These are phyloP conservation scores for Lasiodiplodia gonubiensis DNA, from an alignment of 2,329 filamentous ascomycete species.

Conservation along the genomic window DNA sequence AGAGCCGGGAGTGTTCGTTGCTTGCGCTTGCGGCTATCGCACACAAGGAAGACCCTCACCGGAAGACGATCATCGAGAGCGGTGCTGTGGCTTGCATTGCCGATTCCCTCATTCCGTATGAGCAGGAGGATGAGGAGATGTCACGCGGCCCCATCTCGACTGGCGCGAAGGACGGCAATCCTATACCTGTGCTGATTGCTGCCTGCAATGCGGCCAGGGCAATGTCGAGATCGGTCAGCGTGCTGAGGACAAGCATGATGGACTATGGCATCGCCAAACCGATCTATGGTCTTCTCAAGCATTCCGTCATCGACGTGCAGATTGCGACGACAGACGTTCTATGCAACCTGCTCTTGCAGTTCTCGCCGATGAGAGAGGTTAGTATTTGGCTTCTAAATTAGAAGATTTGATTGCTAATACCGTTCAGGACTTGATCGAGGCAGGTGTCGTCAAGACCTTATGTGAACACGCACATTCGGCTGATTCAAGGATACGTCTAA, in stretches of 20 bases:
- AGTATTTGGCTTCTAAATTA: constrained; percentile 43
- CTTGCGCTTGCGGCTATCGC: constrained; percentile 82
- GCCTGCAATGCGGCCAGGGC: constrained; percentile 83
- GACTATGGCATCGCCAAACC: constrained; percentile 83
- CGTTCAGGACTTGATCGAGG: constrained; percentile 70
- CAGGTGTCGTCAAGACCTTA: constrained; percentile 75
- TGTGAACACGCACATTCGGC: constrained; percentile 84
- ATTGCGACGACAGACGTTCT: constrained; percentile 84
- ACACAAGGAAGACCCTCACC: constrained; percentile 80
- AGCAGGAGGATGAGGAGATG: constrained; percentile 19
- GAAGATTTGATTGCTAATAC: constrained; percentile 31
- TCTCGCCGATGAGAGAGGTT: constrained; percentile 90
- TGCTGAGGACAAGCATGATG: constrained; percentile 83
- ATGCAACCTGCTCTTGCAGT: constrained; percentile 84
- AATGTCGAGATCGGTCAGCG: constrained; percentile 81
- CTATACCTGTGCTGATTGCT: constrained; percentile 77
- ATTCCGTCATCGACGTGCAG: constrained; percentile 78
- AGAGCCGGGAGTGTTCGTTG: constrained; percentile 75
- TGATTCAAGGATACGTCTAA: constrained; percentile 78
- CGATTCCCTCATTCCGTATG: constrained; percentile 73
- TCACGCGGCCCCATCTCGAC: constrained; percentile 36
- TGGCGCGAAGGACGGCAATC: constrained; percentile 71
- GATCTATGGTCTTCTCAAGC: constrained; percentile 74
- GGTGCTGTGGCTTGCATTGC: constrained; percentile 83
- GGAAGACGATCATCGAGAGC: constrained; percentile 80